Percentiles rank a stretch among this genome's conserved stretches.
Evolutionary conservation across 2,329 filamentous ascomycete species (phyloP).

Genomic region (Fusarium lyarnte): DNA sequence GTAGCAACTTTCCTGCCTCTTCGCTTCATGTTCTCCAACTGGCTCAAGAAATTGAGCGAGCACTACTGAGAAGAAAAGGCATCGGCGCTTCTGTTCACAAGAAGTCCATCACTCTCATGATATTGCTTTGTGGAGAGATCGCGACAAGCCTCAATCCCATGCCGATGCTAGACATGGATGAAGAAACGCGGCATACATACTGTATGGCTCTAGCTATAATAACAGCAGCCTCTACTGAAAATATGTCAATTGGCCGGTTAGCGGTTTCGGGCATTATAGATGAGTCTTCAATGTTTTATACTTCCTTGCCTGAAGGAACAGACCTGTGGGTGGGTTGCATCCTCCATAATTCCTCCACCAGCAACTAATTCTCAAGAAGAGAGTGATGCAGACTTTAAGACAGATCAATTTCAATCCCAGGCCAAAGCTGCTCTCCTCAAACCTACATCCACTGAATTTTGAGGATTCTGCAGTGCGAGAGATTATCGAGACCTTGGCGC

Average conservation of each 20-base stretch:
- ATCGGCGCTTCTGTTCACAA: conserved; percentile 38
- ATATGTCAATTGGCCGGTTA: conserved; percentile 51
- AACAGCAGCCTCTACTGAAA: conserved; percentile 48
- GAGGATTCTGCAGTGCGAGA: conserved; percentile 42
- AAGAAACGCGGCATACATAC: conserved; percentile 47
- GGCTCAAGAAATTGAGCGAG: conserved; percentile 48
- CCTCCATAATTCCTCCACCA: neutral
- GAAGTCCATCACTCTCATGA: conserved; percentile 53
- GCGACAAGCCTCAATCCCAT: conserved; percentile 47
- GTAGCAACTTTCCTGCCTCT: conserved; percentile 42
- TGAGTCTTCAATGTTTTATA: conserved; percentile 51
- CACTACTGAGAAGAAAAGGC: conserved; percentile 25
- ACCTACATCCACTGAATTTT: conserved; percentile 44
- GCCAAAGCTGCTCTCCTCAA: conserved; percentile 37
- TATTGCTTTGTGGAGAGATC: conserved; percentile 55
- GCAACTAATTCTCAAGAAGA: conserved; percentile 42
- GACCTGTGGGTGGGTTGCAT: conserved; percentile 54
- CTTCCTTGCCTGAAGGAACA: conserved; percentile 46
- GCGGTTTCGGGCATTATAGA: conserved; percentile 55
- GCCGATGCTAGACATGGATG: conserved; percentile 41
- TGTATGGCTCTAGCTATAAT: conserved; percentile 53
- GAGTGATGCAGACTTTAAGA: conserved; percentile 43
- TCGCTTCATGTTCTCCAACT: conserved; percentile 51
- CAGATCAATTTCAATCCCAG: conserved; percentile 38
- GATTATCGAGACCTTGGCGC: conserved; percentile 42